Evolutionary conservation across 805 yeast genomes (phyloP), one percentile per base, ranked within the genome.

Genomic region (Metschnikowia shivogae): DNA sequence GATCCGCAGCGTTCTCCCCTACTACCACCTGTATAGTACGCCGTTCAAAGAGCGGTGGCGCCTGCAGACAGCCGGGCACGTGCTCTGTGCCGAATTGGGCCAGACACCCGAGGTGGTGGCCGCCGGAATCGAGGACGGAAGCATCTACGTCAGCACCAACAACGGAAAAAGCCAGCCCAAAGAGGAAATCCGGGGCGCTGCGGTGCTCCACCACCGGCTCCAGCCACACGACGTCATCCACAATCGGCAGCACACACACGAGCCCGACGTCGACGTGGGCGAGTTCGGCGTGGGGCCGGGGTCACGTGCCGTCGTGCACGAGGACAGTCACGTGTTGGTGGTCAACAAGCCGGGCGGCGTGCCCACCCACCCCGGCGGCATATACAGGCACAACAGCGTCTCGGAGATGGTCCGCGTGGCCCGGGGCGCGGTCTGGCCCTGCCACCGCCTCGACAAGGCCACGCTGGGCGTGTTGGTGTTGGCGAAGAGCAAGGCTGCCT

Each of bases 341-440:
- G 69, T 77, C 2, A 62, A 74, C 50, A 78, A 78, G 48, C 82
- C 82, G 0, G 61, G 70, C 0, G 83, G 82, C 0, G 60, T 77
- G 2, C 81, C 82, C 1, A 76, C 79, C 0, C 83, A 78, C 51
- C 80, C 83, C 0, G 65, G 76, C 0, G 72, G 75, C 6, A 69
- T 63, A 33, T 76, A 70, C 51, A 48, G 58, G 29, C 63, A 65
- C 50, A 78, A 78, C 56, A 61, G 75, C 1, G 49, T 78, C 17
- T 63, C 68, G 8, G 78, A 73, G 54, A 66, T 76, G 3, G 35
- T 76, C 29, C 62, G 68, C 39, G 50, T 56, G 30, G 72, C 70
- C 8, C 34, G 41, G 1, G 19, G 60, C 1, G 46, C 17, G 13
- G 63, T 76, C 3, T 68, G 76, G 72, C 73, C 64, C 2, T 63